Percentiles rank a stretch among this genome's conserved stretches.
Evolutionary conservation across 352 stramenopile genomes (phyloP).

Genomic region (Pythium vanterpoolii): DNA sequence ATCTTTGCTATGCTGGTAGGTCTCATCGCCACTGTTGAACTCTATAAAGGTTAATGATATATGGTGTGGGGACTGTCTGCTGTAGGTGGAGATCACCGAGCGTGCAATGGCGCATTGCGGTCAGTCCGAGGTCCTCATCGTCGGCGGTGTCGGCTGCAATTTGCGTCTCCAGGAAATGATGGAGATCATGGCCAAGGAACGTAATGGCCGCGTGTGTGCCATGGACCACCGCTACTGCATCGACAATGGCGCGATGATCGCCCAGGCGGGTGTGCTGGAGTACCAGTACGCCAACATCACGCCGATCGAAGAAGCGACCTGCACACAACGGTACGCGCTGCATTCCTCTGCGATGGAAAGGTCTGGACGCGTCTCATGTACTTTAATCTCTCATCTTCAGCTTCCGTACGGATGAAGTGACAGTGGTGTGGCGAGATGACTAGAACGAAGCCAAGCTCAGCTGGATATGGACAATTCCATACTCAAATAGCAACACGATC

Average conservation of each 20-base stretch:
- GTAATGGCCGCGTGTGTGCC: constrained; percentile 92
- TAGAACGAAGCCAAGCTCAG: constrained; percentile 20
- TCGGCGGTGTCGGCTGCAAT: constrained; percentile 98
- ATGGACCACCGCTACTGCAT: constrained; percentile 99
- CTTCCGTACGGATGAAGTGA: constrained; percentile 98
- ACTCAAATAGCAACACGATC: not conserved
- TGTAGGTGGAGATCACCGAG: constrained; percentile 98
- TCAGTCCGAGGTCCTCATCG: constrained; percentile 97
- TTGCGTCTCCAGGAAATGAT: constrained; percentile 96
- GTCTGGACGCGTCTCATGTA: not conserved
- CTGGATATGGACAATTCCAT: constrained; percentile 8
- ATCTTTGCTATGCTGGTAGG: constrained; percentile 99
- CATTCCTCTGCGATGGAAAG: not conserved
- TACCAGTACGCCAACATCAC: constrained; percentile 94
- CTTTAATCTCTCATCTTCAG: constrained; percentile 36
- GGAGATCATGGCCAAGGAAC: constrained; percentile 95
- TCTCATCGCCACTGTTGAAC: no score
- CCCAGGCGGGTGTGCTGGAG: constrained; percentile 97
- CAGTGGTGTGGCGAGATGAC: constrained; percentile 94
- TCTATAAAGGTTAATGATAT: no score
- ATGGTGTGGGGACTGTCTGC: not conserved
- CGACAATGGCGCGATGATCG: constrained; percentile 99
- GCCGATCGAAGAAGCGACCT: constrained; percentile 90
- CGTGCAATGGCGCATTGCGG: constrained; percentile 99
- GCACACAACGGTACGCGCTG: constrained; percentile 87